A percentile compares a stretch with the other conserved stretches of the same genome.
Evolutionary conservation across 2,329 filamentous ascomycete genomes (phyloP).

Genomic region (Ophiosphaerella herpotricha): DNA sequence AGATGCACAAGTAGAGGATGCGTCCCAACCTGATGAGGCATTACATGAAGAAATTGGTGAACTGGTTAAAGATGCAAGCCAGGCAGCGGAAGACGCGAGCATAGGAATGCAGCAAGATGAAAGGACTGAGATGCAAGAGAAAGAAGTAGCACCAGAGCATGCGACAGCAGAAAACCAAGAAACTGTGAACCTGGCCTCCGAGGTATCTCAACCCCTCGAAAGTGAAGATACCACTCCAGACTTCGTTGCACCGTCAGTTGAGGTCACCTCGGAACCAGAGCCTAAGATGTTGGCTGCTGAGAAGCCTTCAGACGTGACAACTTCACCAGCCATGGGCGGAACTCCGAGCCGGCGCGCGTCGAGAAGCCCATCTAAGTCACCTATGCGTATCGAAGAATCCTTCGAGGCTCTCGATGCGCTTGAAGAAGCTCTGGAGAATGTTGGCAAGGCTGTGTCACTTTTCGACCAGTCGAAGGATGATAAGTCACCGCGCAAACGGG

Average conservation of each 20-base stretch:
- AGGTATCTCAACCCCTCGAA: not conserved
- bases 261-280: slow-evolving; percentile 29
- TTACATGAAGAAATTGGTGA: not conserved
- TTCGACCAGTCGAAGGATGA: slow-evolving; percentile 39
- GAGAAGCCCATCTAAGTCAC: slow-evolving; percentile 32
- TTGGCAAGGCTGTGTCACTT: slow-evolving; percentile 47
- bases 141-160: not conserved
- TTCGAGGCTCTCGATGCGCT: slow-evolving; percentile 57
- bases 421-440: slow-evolving; percentile 57
- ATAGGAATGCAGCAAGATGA: slow-evolving; percentile 6
- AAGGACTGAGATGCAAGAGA: slow-evolving; percentile 2
- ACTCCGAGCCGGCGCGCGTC: slow-evolving; percentile 27
- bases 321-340: slow-evolving; percentile 27
- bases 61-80: not conserved
- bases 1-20: not conserved
- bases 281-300: slow-evolving; percentile 35
- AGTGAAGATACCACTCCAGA: slow-evolving; percentile 8
- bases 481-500: slow-evolving; percentile 32
- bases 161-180: too few relatives aligned
- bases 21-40: not conserved
- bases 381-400: slow-evolving; percentile 51
- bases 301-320: slow-evolving; percentile 29
- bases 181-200: too few relatives aligned
- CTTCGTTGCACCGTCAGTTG: slow-evolving; percentile 16
- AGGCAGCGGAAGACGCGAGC: slow-evolving; percentile 8